phyloP scores from a whole-genome alignment of 768 basidiomycete genomes.

The Arthromyces matolae region DNA sequence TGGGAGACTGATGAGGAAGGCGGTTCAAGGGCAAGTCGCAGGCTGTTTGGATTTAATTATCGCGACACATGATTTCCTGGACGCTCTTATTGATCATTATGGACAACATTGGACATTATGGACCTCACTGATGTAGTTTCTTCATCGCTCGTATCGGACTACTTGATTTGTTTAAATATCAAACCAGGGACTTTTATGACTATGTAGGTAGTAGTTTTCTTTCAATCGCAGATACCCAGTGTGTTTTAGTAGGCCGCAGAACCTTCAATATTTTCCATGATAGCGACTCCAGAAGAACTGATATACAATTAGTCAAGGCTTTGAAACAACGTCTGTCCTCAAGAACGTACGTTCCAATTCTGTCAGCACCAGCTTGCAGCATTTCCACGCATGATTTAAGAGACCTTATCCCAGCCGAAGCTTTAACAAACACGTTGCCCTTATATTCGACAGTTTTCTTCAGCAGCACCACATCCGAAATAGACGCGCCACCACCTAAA shows the following conservation, averaged over 20 bases:
- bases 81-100: too few species aligned
- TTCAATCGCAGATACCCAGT: too few species aligned
- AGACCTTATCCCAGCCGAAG: constrained; percentile 47
- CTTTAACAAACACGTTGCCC: constrained; percentile 43
- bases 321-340: background rate
- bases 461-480: constrained; percentile 43
- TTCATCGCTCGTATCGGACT: too few species aligned
- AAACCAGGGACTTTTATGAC: too few species aligned
- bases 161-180: too few species aligned
- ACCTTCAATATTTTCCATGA: constrained; percentile 9
- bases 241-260: background rate
- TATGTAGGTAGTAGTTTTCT: too few species aligned
- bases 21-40: constrained; percentile 1
- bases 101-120: too few species aligned
- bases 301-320: constrained; percentile 1
- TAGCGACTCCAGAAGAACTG: constrained; percentile 23
- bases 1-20: constrained; percentile 4
- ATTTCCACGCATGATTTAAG: constrained; percentile 45
- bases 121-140: too few species aligned
- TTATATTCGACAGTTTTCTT: constrained; percentile 36
- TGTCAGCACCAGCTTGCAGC: constrained; percentile 46
- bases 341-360: constrained; percentile 48
- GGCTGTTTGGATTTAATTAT: constrained; percentile 3
- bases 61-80: too few species aligned
- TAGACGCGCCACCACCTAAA: constrained; percentile 42